Evolutionary conservation across 106 monocot species (phyloP).

Genomic region (Acorus calamus): DNA sequence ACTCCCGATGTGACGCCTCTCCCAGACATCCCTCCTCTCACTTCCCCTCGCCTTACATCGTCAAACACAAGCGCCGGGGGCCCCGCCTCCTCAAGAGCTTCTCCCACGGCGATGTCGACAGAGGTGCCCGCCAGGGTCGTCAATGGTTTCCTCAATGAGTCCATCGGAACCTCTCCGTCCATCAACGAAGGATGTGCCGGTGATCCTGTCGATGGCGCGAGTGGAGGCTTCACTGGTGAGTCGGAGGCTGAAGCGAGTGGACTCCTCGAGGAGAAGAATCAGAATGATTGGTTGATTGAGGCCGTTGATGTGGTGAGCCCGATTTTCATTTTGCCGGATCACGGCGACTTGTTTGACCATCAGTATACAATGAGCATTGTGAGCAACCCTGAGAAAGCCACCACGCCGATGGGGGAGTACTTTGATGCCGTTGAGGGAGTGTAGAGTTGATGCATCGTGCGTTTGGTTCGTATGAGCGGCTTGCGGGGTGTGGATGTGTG

Average conservation of each 20-base stretch:
- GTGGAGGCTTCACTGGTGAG: neutral
- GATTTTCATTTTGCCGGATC: no score
- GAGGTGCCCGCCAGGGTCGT: neutral
- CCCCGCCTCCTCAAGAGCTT: constrained; percentile 32
- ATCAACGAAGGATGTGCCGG: no score
- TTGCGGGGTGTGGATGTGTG: no score
- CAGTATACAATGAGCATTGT: constrained; percentile 35
- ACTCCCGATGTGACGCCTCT: constrained; percentile 38
- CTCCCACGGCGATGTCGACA: constrained; percentile 11
- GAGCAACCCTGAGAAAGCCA: constrained; percentile 32
- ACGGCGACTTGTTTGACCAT: constrained; percentile 34
- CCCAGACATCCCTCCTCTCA: constrained; percentile 27
- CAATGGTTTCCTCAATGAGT: neutral
- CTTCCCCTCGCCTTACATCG: neutral
- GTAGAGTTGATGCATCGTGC: no score
- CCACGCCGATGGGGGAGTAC: constrained; percentile 32
- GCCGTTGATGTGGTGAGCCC: constrained; percentile 18
- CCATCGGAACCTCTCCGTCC: no score
- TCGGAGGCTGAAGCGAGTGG: neutral
- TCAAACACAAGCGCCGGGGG: constrained; percentile 12
- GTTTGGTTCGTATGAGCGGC: no score
- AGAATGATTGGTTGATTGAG: neutral
- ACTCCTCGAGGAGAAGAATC: neutral
- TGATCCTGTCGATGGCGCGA: no score
- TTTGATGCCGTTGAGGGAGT: constrained; percentile 67